phyloP scores from a whole-genome alignment of 2,329 filamentous ascomycete species.

The Drechslerella dactyloides region DNA sequence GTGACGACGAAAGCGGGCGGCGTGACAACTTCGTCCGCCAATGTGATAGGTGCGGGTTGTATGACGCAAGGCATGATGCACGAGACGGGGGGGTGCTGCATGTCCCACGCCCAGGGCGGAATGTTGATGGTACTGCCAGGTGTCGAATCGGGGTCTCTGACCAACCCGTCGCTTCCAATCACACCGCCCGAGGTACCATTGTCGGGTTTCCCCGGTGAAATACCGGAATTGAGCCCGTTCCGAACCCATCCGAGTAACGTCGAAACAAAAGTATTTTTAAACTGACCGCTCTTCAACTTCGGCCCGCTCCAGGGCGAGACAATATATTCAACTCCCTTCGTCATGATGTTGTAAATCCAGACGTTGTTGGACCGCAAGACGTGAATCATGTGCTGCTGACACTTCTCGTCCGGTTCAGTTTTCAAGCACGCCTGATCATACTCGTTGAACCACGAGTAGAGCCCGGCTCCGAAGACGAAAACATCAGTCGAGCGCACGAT shows the following conservation, averaged over 20 bases:
- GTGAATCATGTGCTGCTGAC: slow-evolving; percentile 9
- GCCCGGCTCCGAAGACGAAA: slow-evolving; percentile 48
- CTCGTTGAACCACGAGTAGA: slow-evolving; percentile 55
- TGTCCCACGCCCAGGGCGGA: too few species aligned
- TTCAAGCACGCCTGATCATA: slow-evolving; percentile 12
- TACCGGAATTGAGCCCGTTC: background rate
- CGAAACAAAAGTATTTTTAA: slow-evolving; percentile 14
- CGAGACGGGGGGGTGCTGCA: too few species aligned
- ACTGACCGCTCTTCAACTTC: background rate
- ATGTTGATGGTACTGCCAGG: too few species aligned
- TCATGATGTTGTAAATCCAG: slow-evolving; percentile 22
- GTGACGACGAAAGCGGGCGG: too few species aligned
- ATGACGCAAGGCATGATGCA: too few species aligned
- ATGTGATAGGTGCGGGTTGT: too few species aligned
- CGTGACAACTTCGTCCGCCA: too few species aligned
- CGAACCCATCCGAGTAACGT: background rate
- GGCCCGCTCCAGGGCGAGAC: slow-evolving; percentile 7
- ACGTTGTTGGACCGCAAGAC: background rate
- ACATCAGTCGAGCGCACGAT: slow-evolving; percentile 50
- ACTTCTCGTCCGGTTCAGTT: slow-evolving; percentile 12
- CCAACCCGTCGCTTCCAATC: too few species aligned
- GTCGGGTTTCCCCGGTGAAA: too few species aligned
- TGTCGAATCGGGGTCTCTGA: too few species aligned
- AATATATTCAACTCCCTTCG: slow-evolving; percentile 14
- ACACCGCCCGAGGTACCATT: too few species aligned